Evolutionary conservation across 352 stramenopile genomes (phyloP).

Genomic region (Phytophthora pinifolia): DNA sequence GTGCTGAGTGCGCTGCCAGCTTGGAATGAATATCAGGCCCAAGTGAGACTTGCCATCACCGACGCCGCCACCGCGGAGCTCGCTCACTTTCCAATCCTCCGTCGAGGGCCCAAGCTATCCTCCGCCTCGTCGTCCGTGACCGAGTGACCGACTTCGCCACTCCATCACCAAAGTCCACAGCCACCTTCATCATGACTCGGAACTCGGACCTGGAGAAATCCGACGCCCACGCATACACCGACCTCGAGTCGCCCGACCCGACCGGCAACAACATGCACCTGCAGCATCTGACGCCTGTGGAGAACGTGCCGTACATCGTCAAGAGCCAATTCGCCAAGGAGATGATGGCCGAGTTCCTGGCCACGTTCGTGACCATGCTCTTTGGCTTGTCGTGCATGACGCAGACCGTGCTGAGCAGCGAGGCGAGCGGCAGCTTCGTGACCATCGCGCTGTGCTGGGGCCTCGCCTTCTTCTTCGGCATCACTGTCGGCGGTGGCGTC

Average conservation of each 20-base stretch:
- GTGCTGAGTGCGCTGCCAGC: too few relatives aligned
- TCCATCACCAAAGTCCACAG: neutral
- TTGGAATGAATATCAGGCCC: too few relatives aligned
- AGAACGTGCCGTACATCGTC: neutral
- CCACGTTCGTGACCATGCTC: slow-evolving; percentile 38
- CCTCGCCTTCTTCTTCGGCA: slow-evolving; percentile 43
- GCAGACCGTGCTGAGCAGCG: slow-evolving; percentile 35
- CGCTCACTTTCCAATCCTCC: too few relatives aligned
- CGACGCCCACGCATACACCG: neutral
- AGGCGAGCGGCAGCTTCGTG: slow-evolving; percentile 37
- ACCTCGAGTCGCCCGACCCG: neutral
- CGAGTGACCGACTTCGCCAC: neutral
- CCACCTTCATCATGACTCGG: neutral
- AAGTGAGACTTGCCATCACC: too few relatives aligned
- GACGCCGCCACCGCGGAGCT: too few relatives aligned
- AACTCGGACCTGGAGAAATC: slow-evolving; percentile 2
- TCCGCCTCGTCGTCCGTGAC: neutral
- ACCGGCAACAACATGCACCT: neutral
- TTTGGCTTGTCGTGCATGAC: slow-evolving; percentile 44
- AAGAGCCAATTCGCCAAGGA: slow-evolving; percentile 33
- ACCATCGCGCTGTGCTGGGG: slow-evolving; percentile 49
- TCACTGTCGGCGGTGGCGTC: slow-evolving; percentile 35
- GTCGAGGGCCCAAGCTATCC: too few relatives aligned
- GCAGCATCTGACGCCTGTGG: slow-evolving; percentile 1
- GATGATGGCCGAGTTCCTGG: slow-evolving; percentile 46